Conservation (phyloP, 1,284 basidiomycete genomes). For the Pseudozyma flocculosa region DNA sequence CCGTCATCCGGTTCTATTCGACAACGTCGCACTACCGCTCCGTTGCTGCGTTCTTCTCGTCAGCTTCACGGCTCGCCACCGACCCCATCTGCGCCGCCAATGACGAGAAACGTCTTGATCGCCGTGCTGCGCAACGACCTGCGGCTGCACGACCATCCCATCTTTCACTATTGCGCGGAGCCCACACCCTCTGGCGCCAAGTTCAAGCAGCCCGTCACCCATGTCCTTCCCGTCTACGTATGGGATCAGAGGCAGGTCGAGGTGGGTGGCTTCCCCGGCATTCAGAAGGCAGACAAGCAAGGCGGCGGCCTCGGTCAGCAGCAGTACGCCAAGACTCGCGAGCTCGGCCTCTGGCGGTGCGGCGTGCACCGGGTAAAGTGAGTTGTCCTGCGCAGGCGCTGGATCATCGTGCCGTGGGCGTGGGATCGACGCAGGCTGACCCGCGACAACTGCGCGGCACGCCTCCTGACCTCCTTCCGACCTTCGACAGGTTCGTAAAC, state of each 20-base stretch:
- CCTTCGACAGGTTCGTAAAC: conserved; percentile 41
- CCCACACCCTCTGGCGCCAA: conserved; percentile 13
- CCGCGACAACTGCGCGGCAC: too few species aligned
- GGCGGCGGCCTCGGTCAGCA: conserved; percentile 12
- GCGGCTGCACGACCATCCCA: conserved; percentile 46
- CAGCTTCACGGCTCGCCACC: too few species aligned
- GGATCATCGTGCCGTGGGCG: too few species aligned
- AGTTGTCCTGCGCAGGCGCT: conserved; percentile 6
- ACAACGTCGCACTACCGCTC: too few species aligned
- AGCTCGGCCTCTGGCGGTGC: conserved; percentile 36
- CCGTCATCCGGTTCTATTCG: too few species aligned
- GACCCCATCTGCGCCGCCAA: not conserved
- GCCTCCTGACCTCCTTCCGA: too few species aligned
- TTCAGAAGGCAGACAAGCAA: conserved; percentile 19
- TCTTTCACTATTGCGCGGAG: conserved; percentile 40
- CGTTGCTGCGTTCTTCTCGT: too few species aligned
- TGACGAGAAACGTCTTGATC: conserved; percentile 36
- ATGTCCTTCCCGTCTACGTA: conserved; percentile 48
- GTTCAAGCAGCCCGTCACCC: conserved; percentile 38
- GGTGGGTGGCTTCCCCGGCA: conserved; percentile 32
- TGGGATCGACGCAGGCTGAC: too few species aligned
- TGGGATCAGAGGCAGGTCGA: conserved; percentile 43
- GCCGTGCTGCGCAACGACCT: conserved; percentile 44
- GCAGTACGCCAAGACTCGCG: conserved; percentile 35
- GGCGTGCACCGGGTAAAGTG: conserved; percentile 37